These are phyloP conservation scores for Komagataella pseudopastoris DNA, from an alignment of 805 yeast species.

Conservation along the genomic window DNA sequence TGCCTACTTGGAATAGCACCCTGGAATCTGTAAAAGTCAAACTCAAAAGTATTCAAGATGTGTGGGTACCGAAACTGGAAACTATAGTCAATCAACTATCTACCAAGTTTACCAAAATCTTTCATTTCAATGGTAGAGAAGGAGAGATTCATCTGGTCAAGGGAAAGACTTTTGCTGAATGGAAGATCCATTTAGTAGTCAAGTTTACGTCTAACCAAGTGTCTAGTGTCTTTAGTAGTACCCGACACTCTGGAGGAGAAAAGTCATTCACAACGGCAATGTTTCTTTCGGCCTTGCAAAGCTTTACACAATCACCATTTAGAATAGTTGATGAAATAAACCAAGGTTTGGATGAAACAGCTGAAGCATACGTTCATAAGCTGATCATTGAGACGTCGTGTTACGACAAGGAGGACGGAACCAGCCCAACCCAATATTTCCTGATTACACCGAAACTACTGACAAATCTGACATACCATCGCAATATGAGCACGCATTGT, in stretches of 20 bases:
- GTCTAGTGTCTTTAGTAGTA: conserved; percentile 64
- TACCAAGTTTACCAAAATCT: conserved; percentile 47
- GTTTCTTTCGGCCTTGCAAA: conserved; percentile 83
- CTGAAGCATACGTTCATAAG: conserved; percentile 77
- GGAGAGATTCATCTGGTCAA: conserved; percentile 61
- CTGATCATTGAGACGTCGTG: conserved; percentile 82
- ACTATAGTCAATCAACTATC: conserved; percentile 43
- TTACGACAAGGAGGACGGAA: conserved; percentile 12
- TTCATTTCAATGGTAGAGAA: conserved; percentile 67
- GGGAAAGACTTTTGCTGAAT: conserved; percentile 44
- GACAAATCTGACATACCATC: conserved; percentile 64
- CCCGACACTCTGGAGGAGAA: conserved; percentile 95
- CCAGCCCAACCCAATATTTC: conserved; percentile 56
- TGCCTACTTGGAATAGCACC: conserved; percentile 22
- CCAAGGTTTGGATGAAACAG: conserved; percentile 96
- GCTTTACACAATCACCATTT: conserved; percentile 78
- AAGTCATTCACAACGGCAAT: conserved; percentile 90
- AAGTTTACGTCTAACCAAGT: conserved; percentile 70
- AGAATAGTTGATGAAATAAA: conserved; percentile 95
- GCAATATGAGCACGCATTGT: conserved; percentile 75
- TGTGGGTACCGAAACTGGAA: conserved; percentile 55
- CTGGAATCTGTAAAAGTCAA: conserved; percentile 17
- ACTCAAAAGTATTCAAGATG: conserved; percentile 22
- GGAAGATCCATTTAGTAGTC: conserved; percentile 79
- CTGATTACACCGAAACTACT: conserved; percentile 86